phyloP scores from a whole-genome alignment of 495 filamentous ascomycete genomes.

The Aspergillus indologenus region DNA sequence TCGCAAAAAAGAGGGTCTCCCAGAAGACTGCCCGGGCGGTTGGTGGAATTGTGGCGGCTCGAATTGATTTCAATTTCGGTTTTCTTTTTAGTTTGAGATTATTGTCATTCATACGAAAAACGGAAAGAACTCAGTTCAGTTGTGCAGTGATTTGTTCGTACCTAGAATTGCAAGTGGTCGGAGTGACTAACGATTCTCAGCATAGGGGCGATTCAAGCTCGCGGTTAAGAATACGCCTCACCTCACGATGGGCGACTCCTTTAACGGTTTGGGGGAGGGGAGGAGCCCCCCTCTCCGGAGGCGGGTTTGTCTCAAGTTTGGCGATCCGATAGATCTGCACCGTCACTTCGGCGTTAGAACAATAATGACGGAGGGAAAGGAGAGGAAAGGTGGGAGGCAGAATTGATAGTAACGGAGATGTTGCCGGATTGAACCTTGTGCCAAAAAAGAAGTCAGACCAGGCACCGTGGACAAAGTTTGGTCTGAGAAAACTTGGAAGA shows the following conservation, averaged over 20 bases:
- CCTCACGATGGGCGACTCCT: background rate
- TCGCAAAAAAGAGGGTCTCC: constrained; percentile 13
- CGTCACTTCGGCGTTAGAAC: constrained; percentile 17
- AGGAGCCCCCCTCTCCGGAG: constrained; percentile 6
- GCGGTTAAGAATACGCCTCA: background rate
- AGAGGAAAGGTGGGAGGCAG: background rate
- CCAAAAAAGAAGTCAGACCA: background rate
- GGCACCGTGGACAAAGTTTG: background rate
- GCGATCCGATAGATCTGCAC: constrained; percentile 45
- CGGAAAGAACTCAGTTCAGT: too few species aligned
- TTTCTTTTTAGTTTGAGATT: background rate
- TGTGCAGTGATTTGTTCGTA: background rate
- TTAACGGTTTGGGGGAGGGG: constrained; percentile 8
- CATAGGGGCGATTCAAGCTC: background rate
- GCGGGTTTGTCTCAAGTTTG: constrained; percentile 29
- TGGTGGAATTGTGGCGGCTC: background rate
- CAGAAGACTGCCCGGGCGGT: background rate
- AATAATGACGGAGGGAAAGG: background rate
- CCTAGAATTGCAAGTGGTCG: background rate
- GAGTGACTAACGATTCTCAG: background rate
- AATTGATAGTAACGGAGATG: background rate
- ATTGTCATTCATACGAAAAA: too few species aligned
- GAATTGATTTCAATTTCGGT: constrained; percentile 4
- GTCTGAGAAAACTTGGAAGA: background rate
- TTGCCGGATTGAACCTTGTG: background rate